Base-by-base conservation (phyloP, 176 grass and related monocot genomes). In the Oryza glaberrima region DNA sequence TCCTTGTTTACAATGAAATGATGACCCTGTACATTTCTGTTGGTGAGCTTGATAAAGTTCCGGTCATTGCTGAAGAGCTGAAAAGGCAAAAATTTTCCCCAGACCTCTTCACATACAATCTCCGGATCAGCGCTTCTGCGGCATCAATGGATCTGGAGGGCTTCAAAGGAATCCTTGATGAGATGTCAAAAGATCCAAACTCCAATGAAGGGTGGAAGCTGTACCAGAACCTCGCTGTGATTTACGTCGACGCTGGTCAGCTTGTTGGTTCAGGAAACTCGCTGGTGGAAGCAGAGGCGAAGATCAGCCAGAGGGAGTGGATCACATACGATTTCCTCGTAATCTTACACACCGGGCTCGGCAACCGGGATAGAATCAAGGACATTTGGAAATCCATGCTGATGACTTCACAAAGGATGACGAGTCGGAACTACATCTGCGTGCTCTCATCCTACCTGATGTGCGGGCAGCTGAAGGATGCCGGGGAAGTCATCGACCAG, bases 71-170 rank as follows among this genome's bases (percentile, higher is more conserved):
- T 36, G 73, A 88, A 15, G 92, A 95, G 30, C 73, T 95, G 58
- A 95, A 86, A 80, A 88, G 65, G 23, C 82, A 65, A 58, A 90
- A 83, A 41, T 76, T 98, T 5, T 79, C 81, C 4, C 83, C 89
- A 17, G 95, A 95, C 67, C 83, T 98, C 11, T 98, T 88, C 87
- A 95, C 92, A 2, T 98, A 98, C 88, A 98, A 98, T 72, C 91
- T 95, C 36, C 83, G 89, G 36, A 73, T 92, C 61, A 98, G 96
- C 6, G 89, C 93, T 41, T 80, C 79, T 43, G 85, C 88, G 13
- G 89, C 91, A 16, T 80, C 80, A 56, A 66, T 94, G 79, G 91
- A 98, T 75, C 84, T 95, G 0, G 76, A 87, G 64, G 89, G 17
- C 34, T 80, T 89, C 80, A 90, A 15, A 69, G 87, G 25, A 73